Evolutionary conservation across 2,329 filamentous ascomycete genomes (phyloP).

Genomic region (Claviceps digitariae): DNA sequence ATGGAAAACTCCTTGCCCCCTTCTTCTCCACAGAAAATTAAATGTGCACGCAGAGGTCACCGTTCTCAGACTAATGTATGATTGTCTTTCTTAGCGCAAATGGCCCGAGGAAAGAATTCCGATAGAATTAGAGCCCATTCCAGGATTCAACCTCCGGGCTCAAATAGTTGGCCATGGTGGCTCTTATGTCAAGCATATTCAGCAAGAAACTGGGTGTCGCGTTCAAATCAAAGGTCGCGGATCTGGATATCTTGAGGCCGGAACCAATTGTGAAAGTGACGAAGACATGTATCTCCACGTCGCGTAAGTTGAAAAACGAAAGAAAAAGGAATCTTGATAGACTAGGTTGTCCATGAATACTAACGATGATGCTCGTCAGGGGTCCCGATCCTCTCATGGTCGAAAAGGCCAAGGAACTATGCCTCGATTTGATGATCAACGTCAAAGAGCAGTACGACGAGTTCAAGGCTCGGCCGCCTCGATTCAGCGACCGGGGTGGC

Average conservation of each 20-base stretch:
- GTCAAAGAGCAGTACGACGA: slow-evolving; percentile 83
- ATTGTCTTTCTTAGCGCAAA: slow-evolving; percentile 58
- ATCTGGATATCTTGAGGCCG: slow-evolving; percentile 83
- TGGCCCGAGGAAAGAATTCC: slow-evolving; percentile 96
- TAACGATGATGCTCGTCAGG: slow-evolving; percentile 29
- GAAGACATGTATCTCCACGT: slow-evolving; percentile 96
- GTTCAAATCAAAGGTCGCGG: slow-evolving; percentile 97
- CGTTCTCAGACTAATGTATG: not conserved
- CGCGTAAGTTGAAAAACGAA: slow-evolving; percentile 66
- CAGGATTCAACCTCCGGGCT: slow-evolving; percentile 88
- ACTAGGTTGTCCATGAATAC: not conserved
- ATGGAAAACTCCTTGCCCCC: not conserved
- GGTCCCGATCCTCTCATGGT: slow-evolving; percentile 83
- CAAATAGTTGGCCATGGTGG: slow-evolving; percentile 93
- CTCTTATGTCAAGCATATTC: slow-evolving; percentile 95
- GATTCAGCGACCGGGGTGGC: slow-evolving; percentile 37
- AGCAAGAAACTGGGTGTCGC: slow-evolving; percentile 85
- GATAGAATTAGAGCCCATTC: slow-evolving; percentile 79
- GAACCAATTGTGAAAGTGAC: slow-evolving; percentile 81
- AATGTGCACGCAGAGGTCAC: not conserved
- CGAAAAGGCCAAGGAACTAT: slow-evolving; percentile 73
- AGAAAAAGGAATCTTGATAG: not conserved
- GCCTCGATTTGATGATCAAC: slow-evolving; percentile 73
- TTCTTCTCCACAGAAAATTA: too few relatives aligned
- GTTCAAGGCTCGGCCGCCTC: slow-evolving; percentile 72